Conservation (phyloP, 2,329 filamentous ascomycete species). For the Colletotrichum plurivorum region DNA sequence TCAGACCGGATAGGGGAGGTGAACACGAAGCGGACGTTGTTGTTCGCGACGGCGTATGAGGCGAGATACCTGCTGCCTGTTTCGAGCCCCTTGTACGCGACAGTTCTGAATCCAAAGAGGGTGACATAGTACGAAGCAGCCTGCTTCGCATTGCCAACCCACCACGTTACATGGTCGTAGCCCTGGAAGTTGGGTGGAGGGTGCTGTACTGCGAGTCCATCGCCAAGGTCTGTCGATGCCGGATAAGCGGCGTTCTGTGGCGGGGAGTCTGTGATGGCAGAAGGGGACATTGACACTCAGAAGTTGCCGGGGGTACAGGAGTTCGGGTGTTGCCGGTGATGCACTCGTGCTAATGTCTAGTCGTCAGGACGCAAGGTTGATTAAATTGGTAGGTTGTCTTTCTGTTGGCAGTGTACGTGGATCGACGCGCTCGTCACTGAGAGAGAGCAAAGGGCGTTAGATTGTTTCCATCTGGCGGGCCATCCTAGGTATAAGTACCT, state of each 20-base stretch:
- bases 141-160: constrained; percentile 97
- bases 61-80: constrained; percentile 86
- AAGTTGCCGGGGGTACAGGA: constrained; percentile 27
- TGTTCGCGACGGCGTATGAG: constrained; percentile 87
- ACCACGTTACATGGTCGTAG: constrained; percentile 96
- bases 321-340: neutral
- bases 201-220: constrained; percentile 67
- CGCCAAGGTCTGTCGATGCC: constrained; percentile 55
- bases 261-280: constrained; percentile 67
- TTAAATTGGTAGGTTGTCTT: neutral
- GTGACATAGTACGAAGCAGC: constrained; percentile 90
- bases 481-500: constrained; percentile 12
- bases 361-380: neutral
- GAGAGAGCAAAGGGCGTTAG: neutral
- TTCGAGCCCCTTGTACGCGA: constrained; percentile 91
- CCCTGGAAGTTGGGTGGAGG: constrained; percentile 76
- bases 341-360: too few species aligned
- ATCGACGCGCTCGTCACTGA: neutral
- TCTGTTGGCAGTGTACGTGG: neutral
- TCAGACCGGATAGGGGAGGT: constrained; percentile 82
- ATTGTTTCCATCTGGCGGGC: constrained; percentile 5
- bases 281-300: constrained; percentile 68
- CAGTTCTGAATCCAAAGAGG: constrained; percentile 85
- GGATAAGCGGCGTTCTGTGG: constrained; percentile 59
- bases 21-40: constrained; percentile 84